These are phyloP conservation scores for Puccinia novopanici DNA, from an alignment of 1,284 basidiomycete genomes.

Conservation along the genomic window DNA sequence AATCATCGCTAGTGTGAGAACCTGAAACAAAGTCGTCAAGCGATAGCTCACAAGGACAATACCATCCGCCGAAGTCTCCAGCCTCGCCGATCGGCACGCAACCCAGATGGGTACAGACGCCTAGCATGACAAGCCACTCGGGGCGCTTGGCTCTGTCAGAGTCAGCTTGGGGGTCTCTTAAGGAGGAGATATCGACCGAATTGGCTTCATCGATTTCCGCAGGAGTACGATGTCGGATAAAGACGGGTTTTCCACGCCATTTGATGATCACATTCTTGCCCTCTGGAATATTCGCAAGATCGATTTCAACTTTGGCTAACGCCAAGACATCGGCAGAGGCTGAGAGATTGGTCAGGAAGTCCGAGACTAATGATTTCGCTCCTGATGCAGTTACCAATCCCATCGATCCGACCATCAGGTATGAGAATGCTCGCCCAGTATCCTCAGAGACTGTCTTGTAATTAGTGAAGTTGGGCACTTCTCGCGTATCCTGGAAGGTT, in stretches of 20 bases:
- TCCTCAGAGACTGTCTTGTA: conserved; percentile 73
- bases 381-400: conserved; percentile 90
- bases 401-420: conserved; percentile 96
- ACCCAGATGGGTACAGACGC: conserved; percentile 97
- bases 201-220: conserved; percentile 94
- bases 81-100: conserved; percentile 94
- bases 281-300: conserved; percentile 86
- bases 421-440: conserved; percentile 81
- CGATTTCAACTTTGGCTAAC: conserved; percentile 96
- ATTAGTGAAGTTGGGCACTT: conserved; percentile 81
- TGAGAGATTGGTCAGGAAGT: conserved; percentile 93
- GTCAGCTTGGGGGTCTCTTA: conserved; percentile 92
- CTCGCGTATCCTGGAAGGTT: conserved; percentile 58
- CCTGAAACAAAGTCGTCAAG: not conserved
- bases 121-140: conserved; percentile 96
- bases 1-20: not conserved
- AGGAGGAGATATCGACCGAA: conserved; percentile 74
- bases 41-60: conserved; percentile 49
- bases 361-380: conserved; percentile 89
- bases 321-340: conserved; percentile 98
- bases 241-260: conserved; percentile 99
- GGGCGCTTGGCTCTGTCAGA: conserved; percentile 86
- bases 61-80: conserved; percentile 96
- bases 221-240: conserved; percentile 92
- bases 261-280: conserved; percentile 91